These are phyloP conservation scores for Entonaema liquescens DNA, from an alignment of 495 filamentous ascomycete genomes.

Conservation along the genomic window DNA sequence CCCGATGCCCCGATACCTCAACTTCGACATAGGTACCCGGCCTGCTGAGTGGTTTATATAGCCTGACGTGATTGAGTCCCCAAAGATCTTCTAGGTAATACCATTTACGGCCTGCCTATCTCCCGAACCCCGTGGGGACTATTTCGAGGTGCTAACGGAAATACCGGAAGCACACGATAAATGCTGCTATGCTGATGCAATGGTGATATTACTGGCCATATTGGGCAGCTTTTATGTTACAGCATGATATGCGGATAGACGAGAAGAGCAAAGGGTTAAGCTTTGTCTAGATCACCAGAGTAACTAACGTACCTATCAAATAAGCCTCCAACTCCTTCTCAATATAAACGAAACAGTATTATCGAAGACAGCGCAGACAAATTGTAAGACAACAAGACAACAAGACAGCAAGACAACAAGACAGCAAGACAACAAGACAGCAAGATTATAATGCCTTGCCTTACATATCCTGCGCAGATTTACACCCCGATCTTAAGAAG, in stretches of 20 bases:
- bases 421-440: no score
- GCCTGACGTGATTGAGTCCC: constrained; percentile 6
- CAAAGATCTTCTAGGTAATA: constrained; percentile 21
- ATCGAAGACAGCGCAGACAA: constrained; percentile 3
- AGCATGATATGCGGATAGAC: constrained; percentile 10
- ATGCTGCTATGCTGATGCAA: constrained; percentile 32
- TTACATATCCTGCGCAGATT: not conserved
- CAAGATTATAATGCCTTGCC: constrained; percentile 1
- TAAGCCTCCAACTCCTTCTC: not conserved
- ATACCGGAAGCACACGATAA: constrained; percentile 21
- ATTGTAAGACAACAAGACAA: constrained; percentile 3
- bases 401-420: no score
- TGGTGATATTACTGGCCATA: constrained; percentile 19
- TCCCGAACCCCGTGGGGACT: constrained; percentile 36
- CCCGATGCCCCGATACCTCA: constrained; percentile 27
- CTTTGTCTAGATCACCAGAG: not conserved
- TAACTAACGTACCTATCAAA: not conserved
- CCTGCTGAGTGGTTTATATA: not conserved
- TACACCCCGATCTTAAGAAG: not conserved
- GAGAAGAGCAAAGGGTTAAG: constrained; percentile 8
- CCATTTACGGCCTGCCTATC: constrained; percentile 19
- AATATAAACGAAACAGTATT: constrained; percentile 16
- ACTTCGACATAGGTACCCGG: constrained; percentile 31
- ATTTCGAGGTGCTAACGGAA: constrained; percentile 11
- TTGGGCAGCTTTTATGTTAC: constrained; percentile 15